These are phyloP conservation scores for Lodderomyces parapsilosis DNA, from an alignment of 1,139 yeast genomes.

Conservation along the genomic window DNA sequence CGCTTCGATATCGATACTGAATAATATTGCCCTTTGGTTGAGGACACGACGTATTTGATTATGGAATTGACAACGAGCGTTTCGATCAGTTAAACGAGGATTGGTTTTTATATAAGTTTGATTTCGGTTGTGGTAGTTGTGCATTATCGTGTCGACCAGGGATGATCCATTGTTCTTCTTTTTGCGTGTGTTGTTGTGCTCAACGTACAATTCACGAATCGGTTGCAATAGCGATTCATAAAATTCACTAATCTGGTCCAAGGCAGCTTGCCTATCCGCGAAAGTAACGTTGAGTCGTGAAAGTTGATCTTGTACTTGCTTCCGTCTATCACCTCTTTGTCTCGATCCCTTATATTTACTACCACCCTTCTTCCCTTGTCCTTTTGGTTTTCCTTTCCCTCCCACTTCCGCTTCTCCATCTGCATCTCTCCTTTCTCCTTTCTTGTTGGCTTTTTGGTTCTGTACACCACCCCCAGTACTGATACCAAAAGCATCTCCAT, in stretches of 20 bases:
- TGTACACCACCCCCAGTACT: too few species aligned
- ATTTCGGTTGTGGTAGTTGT: background rate
- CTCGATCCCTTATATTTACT: too few species aligned
- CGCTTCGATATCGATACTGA: conserved; percentile 67
- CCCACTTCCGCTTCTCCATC: background rate
- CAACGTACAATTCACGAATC: background rate
- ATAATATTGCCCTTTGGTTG: conserved; percentile 30
- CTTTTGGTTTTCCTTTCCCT: background rate
- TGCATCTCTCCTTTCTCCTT: background rate
- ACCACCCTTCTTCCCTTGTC: too few species aligned
- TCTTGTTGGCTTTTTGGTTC: too few species aligned
- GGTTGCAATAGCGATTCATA: background rate
- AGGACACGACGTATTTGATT: conserved; percentile 1
- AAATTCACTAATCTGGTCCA: background rate
- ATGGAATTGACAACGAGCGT: conserved; percentile 3
- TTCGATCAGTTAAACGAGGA: conserved; percentile 9
- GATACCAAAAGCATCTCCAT: too few species aligned
- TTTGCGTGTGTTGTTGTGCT: background rate
- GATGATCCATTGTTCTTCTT: too few species aligned
- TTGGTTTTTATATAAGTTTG: background rate
- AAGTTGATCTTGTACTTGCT: background rate
- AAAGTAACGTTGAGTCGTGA: background rate
- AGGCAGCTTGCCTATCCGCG: background rate
- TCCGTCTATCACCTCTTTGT: background rate
- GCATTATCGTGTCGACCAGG: too few species aligned